A percentile compares a stretch with the other conserved stretches of the same genome.
These are phyloP conservation scores for Neurospora cerealis DNA, from an alignment of 495 filamentous ascomycete genomes.

Conservation along the genomic window DNA sequence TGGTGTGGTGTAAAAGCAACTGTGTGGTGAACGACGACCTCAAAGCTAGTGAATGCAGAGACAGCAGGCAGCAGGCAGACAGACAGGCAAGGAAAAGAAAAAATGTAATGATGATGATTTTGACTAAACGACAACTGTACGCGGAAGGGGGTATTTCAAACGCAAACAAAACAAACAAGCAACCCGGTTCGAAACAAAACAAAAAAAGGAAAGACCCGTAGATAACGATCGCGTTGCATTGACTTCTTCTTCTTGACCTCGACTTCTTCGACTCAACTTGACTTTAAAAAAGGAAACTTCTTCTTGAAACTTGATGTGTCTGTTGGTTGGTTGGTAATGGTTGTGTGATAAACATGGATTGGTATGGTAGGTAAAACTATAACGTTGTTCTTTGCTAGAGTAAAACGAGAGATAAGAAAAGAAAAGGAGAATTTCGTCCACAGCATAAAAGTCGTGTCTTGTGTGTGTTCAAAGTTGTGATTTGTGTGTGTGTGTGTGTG, in stretches of 20 bases:
- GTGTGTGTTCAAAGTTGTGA: background rate
- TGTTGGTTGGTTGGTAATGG: no score
- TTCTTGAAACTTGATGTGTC: background rate
- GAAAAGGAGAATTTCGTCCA: slow-evolving; percentile 5
- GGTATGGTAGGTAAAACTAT: background rate
- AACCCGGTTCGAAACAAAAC: background rate
- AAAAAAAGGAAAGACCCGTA: background rate
- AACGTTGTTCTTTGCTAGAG: background rate
- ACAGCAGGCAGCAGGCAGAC: background rate
- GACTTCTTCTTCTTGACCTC: background rate
- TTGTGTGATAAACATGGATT: background rate
- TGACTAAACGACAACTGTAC: background rate
- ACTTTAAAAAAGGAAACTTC: background rate
- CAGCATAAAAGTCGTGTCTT: slow-evolving; percentile 5
- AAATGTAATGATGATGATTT: background rate
- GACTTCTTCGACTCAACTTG: background rate
- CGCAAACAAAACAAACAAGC: background rate
- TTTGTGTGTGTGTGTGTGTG: background rate
- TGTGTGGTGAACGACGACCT: background rate
- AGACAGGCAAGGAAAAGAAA: background rate
- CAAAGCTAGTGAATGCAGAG: background rate
- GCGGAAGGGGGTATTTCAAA: background rate
- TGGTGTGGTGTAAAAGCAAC: background rate
- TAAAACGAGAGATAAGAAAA: background rate
- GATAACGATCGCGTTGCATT: background rate